Base-by-base conservation (phyloP, 1,139 yeast genomes). In the Neolecta irregularis region DNA sequence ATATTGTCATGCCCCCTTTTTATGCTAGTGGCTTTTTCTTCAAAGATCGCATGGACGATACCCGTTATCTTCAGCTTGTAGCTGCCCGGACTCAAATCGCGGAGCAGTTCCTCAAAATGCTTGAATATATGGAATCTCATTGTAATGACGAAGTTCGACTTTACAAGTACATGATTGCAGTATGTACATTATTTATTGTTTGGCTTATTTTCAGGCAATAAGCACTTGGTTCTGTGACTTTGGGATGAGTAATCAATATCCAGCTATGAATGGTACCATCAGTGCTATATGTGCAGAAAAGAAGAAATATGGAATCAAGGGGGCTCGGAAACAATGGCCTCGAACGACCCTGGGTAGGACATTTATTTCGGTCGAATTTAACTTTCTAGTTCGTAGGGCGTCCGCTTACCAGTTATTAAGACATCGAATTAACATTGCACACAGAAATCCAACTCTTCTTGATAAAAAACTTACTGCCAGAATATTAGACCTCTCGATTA, bases 211-310 rank as follows among this genome's bases (percentile, higher is more conserved):
- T n/a, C n/a, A n/a, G n/a, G 75, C 75, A 2, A 54, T 77, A 37
- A 73, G 77, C 46, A 72, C 77, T 7, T 88, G 93, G 83, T 71
- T 88, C 44, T 67, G 79, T 12, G 92, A 83, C 52, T 77, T 78
- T 19, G 93, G 93, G 1, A n/a, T n/a, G n/a, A n/a, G n/a, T n/a
- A n/a, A n/a, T n/a, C n/a, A n/a, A n/a, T n/a, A n/a, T n/a, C n/a
- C n/a, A n/a, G n/a, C n/a, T n/a, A n/a, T n/a, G n/a, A n/a, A n/a
- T n/a, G n/a, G n/a, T n/a, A n/a, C n/a, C n/a, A n/a, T n/a, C n/a
- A n/a, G n/a, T n/a, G n/a, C n/a, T n/a, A n/a, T n/a, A n/a, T n/a
- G n/a, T n/a, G n/a, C n/a, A n/a, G n/a, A n/a, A n/a, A n/a, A n/a
- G n/a, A n/a, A 62, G 33, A 60, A 61, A 22, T 72, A 64, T 47